Percentiles rank a stretch among this genome's conserved stretches.
Evolutionary conservation across 352 stramenopile species (phyloP).

Genomic region (Phytophthora boehmeriae): DNA sequence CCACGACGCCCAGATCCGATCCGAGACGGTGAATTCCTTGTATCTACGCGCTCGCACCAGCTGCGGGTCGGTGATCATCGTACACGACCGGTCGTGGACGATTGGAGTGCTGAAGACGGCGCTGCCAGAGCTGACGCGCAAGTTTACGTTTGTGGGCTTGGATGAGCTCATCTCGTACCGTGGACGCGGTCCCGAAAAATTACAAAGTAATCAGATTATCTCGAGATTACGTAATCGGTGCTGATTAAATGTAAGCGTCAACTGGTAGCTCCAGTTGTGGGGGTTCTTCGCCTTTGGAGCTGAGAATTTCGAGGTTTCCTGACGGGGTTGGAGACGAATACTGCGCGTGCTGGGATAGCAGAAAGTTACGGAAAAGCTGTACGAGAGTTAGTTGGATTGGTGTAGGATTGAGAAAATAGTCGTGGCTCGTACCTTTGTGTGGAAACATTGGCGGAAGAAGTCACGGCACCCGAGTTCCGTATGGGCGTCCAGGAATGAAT

Average conservation of each 20-base stretch:
- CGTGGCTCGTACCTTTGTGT: conserved; percentile 53
- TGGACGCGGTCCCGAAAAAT: neutral
- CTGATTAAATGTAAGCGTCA: conserved; percentile 27
- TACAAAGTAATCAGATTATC: no score
- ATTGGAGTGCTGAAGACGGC: conserved; percentile 68
- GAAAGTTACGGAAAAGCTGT: conserved; percentile 64
- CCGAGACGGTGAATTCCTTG: conserved; percentile 67
- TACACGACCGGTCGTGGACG: conserved; percentile 85
- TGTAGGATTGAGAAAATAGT: neutral
- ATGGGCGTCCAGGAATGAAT: conserved; percentile 65
- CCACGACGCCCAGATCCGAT: conserved; percentile 86
- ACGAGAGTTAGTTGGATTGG: neutral
- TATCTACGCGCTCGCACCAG: conserved; percentile 57
- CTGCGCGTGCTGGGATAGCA: conserved; percentile 53
- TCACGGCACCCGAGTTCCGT: conserved; percentile 77
- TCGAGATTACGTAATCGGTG: no score
- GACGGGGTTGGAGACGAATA: conserved; percentile 34
- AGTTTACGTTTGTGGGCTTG: conserved; percentile 73
- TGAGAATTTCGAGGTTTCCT: neutral
- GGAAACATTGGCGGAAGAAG: conserved; percentile 80
- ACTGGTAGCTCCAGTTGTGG: conserved; percentile 6
- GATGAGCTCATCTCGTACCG: conserved; percentile 55
- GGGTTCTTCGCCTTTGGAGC: conserved; percentile 2
- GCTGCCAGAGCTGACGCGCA: conserved; percentile 53
- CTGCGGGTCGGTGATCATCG: conserved; percentile 82